Evolutionary conservation across 2,329 filamentous ascomycete species (phyloP).

Genomic region (Trichothecium sympodiale): DNA sequence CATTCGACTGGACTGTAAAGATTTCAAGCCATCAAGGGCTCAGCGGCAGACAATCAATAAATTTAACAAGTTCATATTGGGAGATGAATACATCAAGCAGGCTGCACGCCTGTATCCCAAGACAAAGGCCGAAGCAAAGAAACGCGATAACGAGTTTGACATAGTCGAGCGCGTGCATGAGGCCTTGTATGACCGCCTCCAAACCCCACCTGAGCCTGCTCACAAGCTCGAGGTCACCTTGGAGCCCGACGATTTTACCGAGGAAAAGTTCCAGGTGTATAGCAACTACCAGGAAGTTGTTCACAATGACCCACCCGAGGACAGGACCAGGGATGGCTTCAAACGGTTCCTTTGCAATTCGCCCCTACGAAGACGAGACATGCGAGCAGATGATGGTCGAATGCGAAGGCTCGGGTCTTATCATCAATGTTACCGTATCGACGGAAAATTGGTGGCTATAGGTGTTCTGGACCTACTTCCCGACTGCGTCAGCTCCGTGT

Average conservation of each 20-base stretch:
- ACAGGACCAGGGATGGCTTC: constrained; percentile 53
- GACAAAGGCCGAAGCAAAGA: constrained; percentile 53
- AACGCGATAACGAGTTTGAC: constrained; percentile 56
- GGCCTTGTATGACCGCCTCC: constrained; percentile 44
- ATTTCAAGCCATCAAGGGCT: constrained; percentile 56
- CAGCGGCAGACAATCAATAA: constrained; percentile 67
- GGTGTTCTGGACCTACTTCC: constrained; percentile 69
- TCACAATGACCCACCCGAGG: constrained; percentile 52
- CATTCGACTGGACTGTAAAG: constrained; percentile 56
- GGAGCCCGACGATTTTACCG: constrained; percentile 58
- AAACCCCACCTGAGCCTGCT: constrained; percentile 49
- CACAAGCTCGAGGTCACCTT: constrained; percentile 60
- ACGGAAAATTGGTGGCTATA: constrained; percentile 65
- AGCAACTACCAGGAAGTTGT: constrained; percentile 65
- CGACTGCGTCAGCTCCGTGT: constrained; percentile 68
- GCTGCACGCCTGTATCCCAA: constrained; percentile 53
- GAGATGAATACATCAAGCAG: constrained; percentile 55
- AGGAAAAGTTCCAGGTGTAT: constrained; percentile 66
- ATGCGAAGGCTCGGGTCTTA: constrained; percentile 56
- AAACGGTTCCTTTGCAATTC: constrained; percentile 64
- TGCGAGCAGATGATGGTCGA: constrained; percentile 34
- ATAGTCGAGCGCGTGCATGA: constrained; percentile 59
- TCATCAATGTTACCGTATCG: constrained; percentile 72
- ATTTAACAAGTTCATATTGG: constrained; percentile 62
- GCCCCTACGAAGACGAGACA: constrained; percentile 41